These are phyloP conservation scores for Eudorina sp. DNA, from an alignment of 139 green algal genomes.

Conservation along the genomic window DNA sequence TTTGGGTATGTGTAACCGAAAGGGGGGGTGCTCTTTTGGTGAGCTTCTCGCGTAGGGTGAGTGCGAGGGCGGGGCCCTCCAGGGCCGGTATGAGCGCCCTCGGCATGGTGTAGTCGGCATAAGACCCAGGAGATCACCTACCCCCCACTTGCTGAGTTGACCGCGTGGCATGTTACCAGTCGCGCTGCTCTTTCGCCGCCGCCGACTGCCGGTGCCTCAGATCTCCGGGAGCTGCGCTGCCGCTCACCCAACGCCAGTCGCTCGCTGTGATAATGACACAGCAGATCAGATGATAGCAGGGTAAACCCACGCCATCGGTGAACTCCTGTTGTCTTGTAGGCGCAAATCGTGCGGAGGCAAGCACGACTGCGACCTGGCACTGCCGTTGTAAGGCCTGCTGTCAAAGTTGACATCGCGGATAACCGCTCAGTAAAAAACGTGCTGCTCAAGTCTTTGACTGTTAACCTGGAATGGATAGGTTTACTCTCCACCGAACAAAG, in stretches of 20 bases:
- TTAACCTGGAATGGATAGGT: too few relatives aligned
- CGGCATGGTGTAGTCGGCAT: too few relatives aligned
- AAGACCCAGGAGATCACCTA: neutral
- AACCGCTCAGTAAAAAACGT: too few relatives aligned
- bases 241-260: neutral
- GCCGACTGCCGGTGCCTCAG: neutral
- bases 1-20: too few relatives aligned
- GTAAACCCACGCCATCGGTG: neutral
- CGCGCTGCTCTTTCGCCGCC: neutral
- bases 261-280: neutral
- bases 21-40: too few relatives aligned
- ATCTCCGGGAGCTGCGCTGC: neutral
- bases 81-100: too few relatives aligned
- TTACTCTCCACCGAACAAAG: too few relatives aligned
- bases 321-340: neutral
- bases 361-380: neutral
- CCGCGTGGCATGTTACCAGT: neutral
- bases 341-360: neutral
- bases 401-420: neutral
- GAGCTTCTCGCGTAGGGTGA: too few relatives aligned
- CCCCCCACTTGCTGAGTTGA: neutral
- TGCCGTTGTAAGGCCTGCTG: neutral
- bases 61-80: too few relatives aligned
- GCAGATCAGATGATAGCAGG: neutral
- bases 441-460: too few relatives aligned